These are phyloP conservation scores for Calvatia gigantea DNA, from an alignment of 768 basidiomycete genomes.

Conservation along the genomic window DNA sequence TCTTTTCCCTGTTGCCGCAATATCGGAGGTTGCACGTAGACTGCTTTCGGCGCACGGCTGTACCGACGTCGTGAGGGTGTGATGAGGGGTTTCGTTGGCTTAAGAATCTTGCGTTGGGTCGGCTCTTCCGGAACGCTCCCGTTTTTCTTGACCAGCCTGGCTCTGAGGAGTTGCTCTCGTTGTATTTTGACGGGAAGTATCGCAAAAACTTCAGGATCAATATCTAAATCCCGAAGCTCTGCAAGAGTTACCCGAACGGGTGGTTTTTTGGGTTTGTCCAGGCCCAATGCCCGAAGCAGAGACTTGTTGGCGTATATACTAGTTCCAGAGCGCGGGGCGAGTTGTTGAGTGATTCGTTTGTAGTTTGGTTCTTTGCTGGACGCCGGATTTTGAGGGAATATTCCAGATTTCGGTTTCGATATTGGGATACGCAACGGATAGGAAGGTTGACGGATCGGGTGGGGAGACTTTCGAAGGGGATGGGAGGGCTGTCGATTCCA, in stretches of 20 bases:
- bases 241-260: conserved; percentile 44
- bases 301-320: conserved; percentile 31
- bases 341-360: conserved; percentile 47
- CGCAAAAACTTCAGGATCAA: conserved; percentile 66
- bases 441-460: not conserved
- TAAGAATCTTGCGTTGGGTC: conserved; percentile 40
- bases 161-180: conserved; percentile 67
- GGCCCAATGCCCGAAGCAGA: conserved; percentile 27
- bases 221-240: conserved; percentile 54
- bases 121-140: conserved; percentile 35
- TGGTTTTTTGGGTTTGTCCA: conserved; percentile 26
- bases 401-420: conserved; percentile 16
- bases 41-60: conserved; percentile 55
- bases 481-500: not conserved
- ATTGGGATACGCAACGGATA: not conserved
- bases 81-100: conserved; percentile 41
- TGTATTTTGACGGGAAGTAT: conserved; percentile 64
- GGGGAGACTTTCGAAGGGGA: conserved; percentile 8
- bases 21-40: conserved; percentile 42
- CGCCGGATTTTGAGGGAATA: conserved; percentile 26
- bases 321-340: conserved; percentile 42
- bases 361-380: conserved; percentile 38
- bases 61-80: conserved; percentile 38
- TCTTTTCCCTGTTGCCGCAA: conserved; percentile 58
- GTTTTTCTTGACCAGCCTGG: conserved; percentile 44